A percentile compares a stretch with the other conserved stretches of the same genome.
phyloP scores from a whole-genome alignment of 192 early-diverging fungal species.

The Coemansia sp. region DNA sequence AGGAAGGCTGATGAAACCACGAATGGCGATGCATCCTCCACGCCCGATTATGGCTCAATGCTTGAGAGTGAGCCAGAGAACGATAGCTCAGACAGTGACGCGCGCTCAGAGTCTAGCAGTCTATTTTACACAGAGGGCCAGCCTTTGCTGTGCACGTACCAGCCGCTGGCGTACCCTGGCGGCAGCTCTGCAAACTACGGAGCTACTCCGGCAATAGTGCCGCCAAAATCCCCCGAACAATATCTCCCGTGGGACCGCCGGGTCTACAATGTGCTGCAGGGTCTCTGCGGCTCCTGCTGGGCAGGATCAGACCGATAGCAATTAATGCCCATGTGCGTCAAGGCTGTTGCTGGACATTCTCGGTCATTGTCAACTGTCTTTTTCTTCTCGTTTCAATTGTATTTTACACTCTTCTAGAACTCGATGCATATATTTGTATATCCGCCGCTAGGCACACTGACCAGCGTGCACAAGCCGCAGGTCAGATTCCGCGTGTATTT shows the following conservation, averaged over 20 bases:
- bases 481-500: slow-evolving; percentile 39
- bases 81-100: neutral
- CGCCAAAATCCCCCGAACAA: slow-evolving; percentile 32
- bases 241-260: slow-evolving; percentile 40
- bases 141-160: slow-evolving; percentile 48
- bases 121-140: slow-evolving; percentile 45
- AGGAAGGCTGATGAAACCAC: neutral
- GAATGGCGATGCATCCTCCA: neutral
- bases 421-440: slow-evolving; percentile 24
- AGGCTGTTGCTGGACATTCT: neutral
- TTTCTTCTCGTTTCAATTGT: slow-evolving; percentile 4
- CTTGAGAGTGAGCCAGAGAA: slow-evolving; percentile 23
- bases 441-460: slow-evolving; percentile 38
- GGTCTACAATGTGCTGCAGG: slow-evolving; percentile 8
- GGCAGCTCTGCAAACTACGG: neutral
- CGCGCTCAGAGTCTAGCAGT: slow-evolving; percentile 38
- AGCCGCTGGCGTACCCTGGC: slow-evolving; percentile 20
- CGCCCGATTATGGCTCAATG: slow-evolving; percentile 35
- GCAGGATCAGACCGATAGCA: neutral
- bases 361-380: neutral
- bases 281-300: slow-evolving; percentile 17
- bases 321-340: neutral
- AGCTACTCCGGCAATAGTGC: neutral
- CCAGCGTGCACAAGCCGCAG: slow-evolving; percentile 19
- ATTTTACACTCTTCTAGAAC: neutral